Evolutionary conservation across 306 rosid genomes (phyloP).

Genomic region (Castanospermum australe): DNA sequence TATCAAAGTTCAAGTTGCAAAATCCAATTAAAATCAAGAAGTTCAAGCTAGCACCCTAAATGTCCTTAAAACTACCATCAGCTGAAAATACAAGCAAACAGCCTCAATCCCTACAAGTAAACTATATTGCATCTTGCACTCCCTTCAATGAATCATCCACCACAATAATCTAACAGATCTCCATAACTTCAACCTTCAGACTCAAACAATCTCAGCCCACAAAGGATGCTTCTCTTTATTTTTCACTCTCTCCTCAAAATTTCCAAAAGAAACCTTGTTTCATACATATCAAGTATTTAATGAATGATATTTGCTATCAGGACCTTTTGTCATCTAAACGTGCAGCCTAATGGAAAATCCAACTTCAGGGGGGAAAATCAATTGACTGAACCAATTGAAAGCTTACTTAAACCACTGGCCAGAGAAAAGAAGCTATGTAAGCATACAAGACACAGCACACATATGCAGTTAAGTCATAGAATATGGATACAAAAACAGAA

Average conservation of each 20-base stretch:
- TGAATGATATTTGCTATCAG: neutral
- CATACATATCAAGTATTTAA: neutral
- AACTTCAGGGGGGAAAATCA: neutral
- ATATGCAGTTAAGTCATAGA: neutral
- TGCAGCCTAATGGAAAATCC: neutral
- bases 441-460: neutral
- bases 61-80: neutral
- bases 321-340: neutral
- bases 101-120: neutral
- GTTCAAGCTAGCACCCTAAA: neutral
- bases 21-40: neutral
- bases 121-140: neutral
- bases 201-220: neutral
- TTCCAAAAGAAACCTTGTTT: neutral
- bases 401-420: neutral
- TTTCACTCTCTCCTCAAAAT: neutral
- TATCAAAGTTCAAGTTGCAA: neutral
- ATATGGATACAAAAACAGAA: neutral
- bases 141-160: neutral
- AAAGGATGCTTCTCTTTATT: neutral
- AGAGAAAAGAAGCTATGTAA: neutral
- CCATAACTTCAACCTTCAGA: neutral
- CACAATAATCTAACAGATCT: neutral
- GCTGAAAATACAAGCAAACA: neutral
- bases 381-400: neutral